Evolutionary conservation across 2,329 filamentous ascomycete genomes (phyloP), one percentile per base, ranked within the genome.

Genomic region (Curvularia sp.): DNA sequence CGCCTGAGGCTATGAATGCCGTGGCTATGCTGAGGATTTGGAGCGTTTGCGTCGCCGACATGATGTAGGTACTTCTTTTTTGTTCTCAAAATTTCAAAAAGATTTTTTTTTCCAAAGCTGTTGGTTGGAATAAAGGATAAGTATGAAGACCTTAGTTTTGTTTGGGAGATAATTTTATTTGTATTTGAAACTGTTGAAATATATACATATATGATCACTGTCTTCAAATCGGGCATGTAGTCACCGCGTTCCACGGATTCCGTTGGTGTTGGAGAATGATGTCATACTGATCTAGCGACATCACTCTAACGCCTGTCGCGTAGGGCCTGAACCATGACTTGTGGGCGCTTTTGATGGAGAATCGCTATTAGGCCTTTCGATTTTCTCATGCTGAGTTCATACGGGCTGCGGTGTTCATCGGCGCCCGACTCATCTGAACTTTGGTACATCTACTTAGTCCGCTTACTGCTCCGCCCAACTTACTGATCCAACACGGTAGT

Each of bases 391-490:
- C 13, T 25, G 15, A 18, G 23, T 5, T 19, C 15, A 15, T 25
- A n/a, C 4, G 12, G 5, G 32, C 30, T 34, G 21, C 25, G 38
- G 15, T 18, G 32, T 47, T 30, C 32, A 27, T 25, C 27, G 28
- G n/a, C 18, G 15, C 39, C 49, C 38, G 48, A 21, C 18, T 28
- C 42, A 13, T 53, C 46, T 30, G 8, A 46, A 30, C 12, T 12
- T 38, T 36, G 34, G 30, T 7, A 27, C 3, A 3, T 18, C 50
- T 82, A 89, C 59, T 89, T 87, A 0, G 77, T 82, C 68, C 84
- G 83, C 84, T 90, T 90, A 58, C 77, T 36, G 15, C 6, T 36
- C 18, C 18, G 34, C 34, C 34, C 34, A 36, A 18, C 6, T 18
- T 36, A 13, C 15, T 6, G 34, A 18, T n/a, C 34, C n/a, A 36